These are phyloP conservation scores for Cercophora samala DNA, from an alignment of 495 filamentous ascomycete genomes.

Conservation along the genomic window DNA sequence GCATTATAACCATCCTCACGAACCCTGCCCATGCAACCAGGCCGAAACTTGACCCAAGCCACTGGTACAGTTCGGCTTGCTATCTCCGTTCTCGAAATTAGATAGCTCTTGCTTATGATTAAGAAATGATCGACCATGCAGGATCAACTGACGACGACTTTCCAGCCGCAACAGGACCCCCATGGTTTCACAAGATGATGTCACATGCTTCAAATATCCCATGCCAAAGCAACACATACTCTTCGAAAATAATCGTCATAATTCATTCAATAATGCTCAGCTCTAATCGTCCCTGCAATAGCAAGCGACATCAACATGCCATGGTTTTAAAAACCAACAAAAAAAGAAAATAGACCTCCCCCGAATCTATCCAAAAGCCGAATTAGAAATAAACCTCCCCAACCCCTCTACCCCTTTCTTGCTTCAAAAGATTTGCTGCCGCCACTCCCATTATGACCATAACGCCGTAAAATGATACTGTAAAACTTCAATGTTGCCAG, in stretches of 20 bases:
- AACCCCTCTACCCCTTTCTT: neutral
- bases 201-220: neutral
- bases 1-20: neutral
- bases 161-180: no score
- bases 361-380: neutral
- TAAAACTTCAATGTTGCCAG: neutral
- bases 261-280: neutral
- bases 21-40: no score
- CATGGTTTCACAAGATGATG: neutral
- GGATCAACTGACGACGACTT: no score
- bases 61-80: no score
- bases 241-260: neutral
- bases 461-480: neutral
- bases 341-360: neutral
- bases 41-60: no score
- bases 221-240: no score
- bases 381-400: neutral
- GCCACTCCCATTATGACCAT: neutral
- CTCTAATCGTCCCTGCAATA: neutral
- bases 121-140: no score
- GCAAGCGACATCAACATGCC: neutral
- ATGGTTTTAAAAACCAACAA: neutral
- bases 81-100: no score
- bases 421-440: neutral
- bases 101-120: no score